phyloP scores from a whole-genome alignment of 345 rosid genomes.

The Citrus hindsii region DNA sequence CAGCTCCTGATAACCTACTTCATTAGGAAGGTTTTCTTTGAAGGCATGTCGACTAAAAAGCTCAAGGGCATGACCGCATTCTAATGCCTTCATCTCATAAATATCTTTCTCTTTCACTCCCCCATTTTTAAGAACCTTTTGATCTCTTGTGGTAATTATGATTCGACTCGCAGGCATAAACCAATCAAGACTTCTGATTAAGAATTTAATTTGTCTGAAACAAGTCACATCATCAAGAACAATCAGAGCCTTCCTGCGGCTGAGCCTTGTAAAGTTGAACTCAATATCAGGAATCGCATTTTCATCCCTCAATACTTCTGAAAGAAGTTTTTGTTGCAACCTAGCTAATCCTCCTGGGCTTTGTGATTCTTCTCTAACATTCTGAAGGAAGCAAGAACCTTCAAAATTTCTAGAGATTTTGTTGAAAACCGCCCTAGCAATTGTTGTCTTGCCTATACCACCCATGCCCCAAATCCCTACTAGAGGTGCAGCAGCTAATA shows the following conservation, averaged over 20 bases:
- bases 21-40: neutral
- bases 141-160: no score
- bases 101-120: no score
- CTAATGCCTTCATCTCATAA: neutral
- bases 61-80: no score
- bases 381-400: no score
- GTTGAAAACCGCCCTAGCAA: no score
- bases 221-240: neutral
- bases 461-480: no score
- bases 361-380: no score
- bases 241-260: neutral
- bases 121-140: no score
- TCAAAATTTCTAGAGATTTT: no score
- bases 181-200: neutral
- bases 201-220: no score
- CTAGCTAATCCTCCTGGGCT: neutral
- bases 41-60: neutral
- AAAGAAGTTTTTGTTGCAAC: neutral
- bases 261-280: neutral
- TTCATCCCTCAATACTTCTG: neutral
- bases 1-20: neutral
- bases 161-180: neutral
- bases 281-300: neutral
- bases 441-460: no score
- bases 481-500: no score